Base-by-base conservation (phyloP, 2,329 filamentous ascomycete genomes). In the Beauveria sp. region DNA sequence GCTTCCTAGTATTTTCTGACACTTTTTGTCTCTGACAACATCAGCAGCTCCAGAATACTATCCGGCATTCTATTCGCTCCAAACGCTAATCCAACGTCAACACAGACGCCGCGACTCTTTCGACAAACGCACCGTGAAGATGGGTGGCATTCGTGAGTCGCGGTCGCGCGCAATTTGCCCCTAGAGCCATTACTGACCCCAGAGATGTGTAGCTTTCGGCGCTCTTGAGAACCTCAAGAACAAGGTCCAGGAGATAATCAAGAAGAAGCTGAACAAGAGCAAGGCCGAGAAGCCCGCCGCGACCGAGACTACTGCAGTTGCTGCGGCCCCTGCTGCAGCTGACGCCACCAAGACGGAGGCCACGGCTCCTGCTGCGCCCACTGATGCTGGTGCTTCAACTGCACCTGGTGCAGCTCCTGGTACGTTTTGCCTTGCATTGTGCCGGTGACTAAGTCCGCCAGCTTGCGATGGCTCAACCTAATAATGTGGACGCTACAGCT, bases 181-280 rank as follows among this genome's bases (percentile, higher is more conserved):
- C 8, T 10, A 10, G 22, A 58, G 18, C 31, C 3, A 38, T 28
- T 26, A 24, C 40, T 60, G 40, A 60, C 40, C 9, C 49, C 6
- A 7, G 28, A 38, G 34, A 38, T 38, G 12, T 6, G 16, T 65
- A 84, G 81, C 81, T 60, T 72, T 76, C 55, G 74, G 77, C 65
- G 79, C 81, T 40, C 73, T 84, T 64, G 79, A 80, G 69, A 83
- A 83, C 74, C 67, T 84, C 66, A 83, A 81, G 79, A 75, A 73
- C 69, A 84, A 83, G 79, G 70, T 85, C 69, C 81, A 79, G 77
- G 73, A 74, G 65, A 73, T 76, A 72, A 80, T 83, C 75, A 80
- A 79, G 73, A 81, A 79, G 72, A 79, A 76, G 74, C 59, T 64
- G 48, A 68, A 73, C 51, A 72, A 77, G 67, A 74, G 74, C 67